Evolutionary conservation across 306 rosid species (phyloP), one percentile per base, ranked within the genome.

Genomic region (Purshia tridentata): DNA sequence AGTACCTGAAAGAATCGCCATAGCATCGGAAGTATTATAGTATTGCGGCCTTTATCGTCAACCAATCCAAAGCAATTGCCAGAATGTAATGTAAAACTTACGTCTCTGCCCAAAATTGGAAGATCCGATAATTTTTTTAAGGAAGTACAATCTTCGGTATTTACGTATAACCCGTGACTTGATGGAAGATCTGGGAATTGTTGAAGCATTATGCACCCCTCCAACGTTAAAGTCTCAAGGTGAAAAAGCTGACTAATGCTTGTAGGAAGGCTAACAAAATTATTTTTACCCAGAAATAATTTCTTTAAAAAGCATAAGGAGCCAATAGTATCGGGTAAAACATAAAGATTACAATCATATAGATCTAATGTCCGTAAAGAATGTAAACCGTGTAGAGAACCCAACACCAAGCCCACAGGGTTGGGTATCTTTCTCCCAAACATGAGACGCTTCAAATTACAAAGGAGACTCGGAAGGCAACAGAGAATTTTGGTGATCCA

Each of bases 221-320:
- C 0, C 15, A 80, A 18, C 0, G 0, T 0, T 18, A 75, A 6
- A 0, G 0, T 0, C 12, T 0, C 10, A 2, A 80, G 58, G 42
- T 40, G 42, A 6, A 65, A 45, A 57, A 80, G 80, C 61, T n/a
- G 11, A 3, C 16, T 47, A 8, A 80, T 16, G 72, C 76, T 75
- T 4, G 29, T 16, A 0, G 77, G 83, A 19, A 80, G 54, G 18
- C 13, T 16, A 15, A 37, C 40, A 57, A 80, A 79, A 3, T 2
- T 47, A 11, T 80, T 80, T 6, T 73, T 69, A 16, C 37, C 0
- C 0, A 69, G 53, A 12, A 37, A 4, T 5, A 80, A 18, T 3
- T 0, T 0, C 4, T 1, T 2, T 39, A 80, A 8, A 4, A 51
- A 75, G 1, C 65, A 37, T 12, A 74, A 40, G 56, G 20, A 45